Base-by-base conservation (phyloP, 371 early-diverging fungal species). In the Cokeromyces recurvatus region DNA sequence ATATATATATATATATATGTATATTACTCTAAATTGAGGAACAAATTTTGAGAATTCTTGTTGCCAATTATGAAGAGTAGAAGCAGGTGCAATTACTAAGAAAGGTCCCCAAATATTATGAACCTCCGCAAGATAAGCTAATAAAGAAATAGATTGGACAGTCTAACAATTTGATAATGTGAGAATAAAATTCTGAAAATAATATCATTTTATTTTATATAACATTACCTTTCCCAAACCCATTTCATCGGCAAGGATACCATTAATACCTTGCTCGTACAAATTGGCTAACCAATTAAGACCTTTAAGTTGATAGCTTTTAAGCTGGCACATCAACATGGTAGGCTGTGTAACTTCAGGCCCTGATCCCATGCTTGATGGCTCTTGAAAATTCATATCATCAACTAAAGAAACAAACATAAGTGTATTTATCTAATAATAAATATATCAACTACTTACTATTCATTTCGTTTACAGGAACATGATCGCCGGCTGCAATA, bases 11-110 rank as follows among this genome's bases (percentile, higher is more conserved):
- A 48, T 34, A 29, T 23, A 27, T 17, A 8, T 14, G 3, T 20
- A 19, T 24, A 27, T 56, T 60, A 89, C 79, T 65, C 87, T 86
- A 58, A 99, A 87, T 7, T 77, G 71, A 2, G 99, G 98, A 1
- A 90, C 81, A 75, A 97, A 97, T 48, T 84, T 85, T 14, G 86
- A 62, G 31, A 98, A 79, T 74, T 99, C 99, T 47, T 94, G 88
- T 61, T 90, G 90, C 99, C 99, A 99, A 66, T 99, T 97, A 62
- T 95, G 96, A 43, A 99, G 77, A 0, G 98, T 97, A 14, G 95
- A 93, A 0, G 95, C 87, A 3, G 98, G 98, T 0, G 97, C 91
- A 55, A 99, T 89, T 11, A 99, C 89, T 48, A 99, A 68, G 70
- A 96, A 97, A 0, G 97, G 98, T 14, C 97, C 97, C 90, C 91